Evolutionary conservation across 2,329 filamentous ascomycete species (phyloP).

Genomic region (Alternaria triticina): DNA sequence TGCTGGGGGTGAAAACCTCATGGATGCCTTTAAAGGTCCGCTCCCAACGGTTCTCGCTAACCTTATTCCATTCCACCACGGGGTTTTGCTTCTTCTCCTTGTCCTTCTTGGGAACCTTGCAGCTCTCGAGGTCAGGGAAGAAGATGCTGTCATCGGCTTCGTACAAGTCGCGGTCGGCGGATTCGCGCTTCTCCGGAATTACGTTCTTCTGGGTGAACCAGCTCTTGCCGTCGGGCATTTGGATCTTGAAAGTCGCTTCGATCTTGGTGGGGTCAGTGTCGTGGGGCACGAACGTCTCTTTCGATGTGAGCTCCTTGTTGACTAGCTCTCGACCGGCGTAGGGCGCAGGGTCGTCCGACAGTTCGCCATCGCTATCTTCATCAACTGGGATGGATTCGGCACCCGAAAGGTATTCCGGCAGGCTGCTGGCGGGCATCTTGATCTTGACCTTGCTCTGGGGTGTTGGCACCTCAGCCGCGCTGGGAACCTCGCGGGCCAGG

Average conservation of each 20-base stretch:
- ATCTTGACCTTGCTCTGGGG: not conserved
- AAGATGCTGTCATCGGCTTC: not conserved
- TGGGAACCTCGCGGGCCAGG: not conserved
- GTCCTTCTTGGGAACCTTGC: not conserved
- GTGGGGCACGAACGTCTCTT: conserved; percentile 2
- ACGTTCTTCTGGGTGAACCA: conserved; percentile 1
- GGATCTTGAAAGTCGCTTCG: not conserved
- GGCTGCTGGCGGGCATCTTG: not conserved
- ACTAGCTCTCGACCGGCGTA: not conserved
- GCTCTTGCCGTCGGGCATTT: not conserved
- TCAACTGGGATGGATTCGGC: not conserved
- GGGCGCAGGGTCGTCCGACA: conserved; percentile 3
- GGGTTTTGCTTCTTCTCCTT: not conserved
- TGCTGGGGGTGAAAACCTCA: not conserved
- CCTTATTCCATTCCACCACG: not conserved
- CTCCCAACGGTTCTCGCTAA: not conserved
- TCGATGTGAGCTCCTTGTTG: not conserved
- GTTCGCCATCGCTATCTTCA: not conserved
- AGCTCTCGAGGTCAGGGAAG: not conserved
- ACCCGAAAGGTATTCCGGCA: not conserved
- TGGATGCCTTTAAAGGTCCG: not conserved
- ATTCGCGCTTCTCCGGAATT: not conserved
- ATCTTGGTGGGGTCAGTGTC: not conserved
- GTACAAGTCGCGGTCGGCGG: not conserved
- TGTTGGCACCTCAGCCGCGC: not conserved